Conservation (phyloP, 2,329 filamentous ascomycete genomes). For the Dactylella cylindrospora region DNA sequence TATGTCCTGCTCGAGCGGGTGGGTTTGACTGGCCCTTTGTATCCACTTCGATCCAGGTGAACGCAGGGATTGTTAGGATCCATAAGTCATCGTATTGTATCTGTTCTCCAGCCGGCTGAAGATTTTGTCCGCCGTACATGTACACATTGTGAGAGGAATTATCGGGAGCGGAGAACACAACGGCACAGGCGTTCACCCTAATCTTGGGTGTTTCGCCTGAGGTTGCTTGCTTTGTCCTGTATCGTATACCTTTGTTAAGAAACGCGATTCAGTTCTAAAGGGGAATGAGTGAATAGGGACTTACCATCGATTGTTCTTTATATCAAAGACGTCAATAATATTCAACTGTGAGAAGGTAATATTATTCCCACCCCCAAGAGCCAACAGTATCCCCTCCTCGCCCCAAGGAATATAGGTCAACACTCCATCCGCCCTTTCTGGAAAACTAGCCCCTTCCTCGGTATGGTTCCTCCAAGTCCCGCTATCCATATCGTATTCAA, state of each 20-base stretch:
- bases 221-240: slow-evolving; percentile 61
- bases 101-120: slow-evolving; percentile 63
- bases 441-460: slow-evolving; percentile 66
- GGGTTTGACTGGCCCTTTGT: slow-evolving; percentile 56
- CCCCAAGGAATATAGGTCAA: slow-evolving; percentile 77
- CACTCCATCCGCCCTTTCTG: slow-evolving; percentile 71
- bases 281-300: slow-evolving; percentile 55
- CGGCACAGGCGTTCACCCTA: slow-evolving; percentile 68
- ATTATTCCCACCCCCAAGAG: slow-evolving; percentile 72
- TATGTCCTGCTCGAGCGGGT: slow-evolving; percentile 69
- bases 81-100: slow-evolving; percentile 71
- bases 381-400: slow-evolving; percentile 71
- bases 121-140: slow-evolving; percentile 74
- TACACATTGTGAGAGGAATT: slow-evolving; percentile 76
- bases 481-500: slow-evolving; percentile 68
- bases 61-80: slow-evolving; percentile 76
- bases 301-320: slow-evolving; percentile 67
- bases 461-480: slow-evolving; percentile 75
- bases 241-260: too few relatives aligned
- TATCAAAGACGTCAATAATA: slow-evolving; percentile 76
- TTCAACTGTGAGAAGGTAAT: slow-evolving; percentile 70
- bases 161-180: slow-evolving; percentile 71
- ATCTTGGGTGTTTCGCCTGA: slow-evolving; percentile 61
- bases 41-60: slow-evolving; percentile 73
- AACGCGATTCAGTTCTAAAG: too few relatives aligned